Conservation (phyloP, 148 eudicot genomes). For the Rhododendron kiyosumense region DNA sequence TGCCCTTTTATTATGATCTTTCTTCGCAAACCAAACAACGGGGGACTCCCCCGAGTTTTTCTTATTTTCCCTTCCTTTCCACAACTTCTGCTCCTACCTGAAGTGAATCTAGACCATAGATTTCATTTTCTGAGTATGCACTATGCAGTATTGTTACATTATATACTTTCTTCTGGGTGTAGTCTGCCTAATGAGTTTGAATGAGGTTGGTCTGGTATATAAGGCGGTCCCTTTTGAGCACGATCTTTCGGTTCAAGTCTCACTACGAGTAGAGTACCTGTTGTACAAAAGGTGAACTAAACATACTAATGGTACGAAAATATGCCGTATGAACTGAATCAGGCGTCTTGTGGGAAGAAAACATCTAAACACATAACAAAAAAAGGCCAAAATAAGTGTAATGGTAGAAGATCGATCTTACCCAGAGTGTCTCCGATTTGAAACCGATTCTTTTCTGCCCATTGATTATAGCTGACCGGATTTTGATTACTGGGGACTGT, state of each 20-base stretch:
- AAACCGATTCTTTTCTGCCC: slow-evolving; percentile 73
- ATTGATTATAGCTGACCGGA: slow-evolving; percentile 45
- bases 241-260: neutral
- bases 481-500: slow-evolving; percentile 44
- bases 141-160: neutral
- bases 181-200: neutral
- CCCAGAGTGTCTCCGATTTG: slow-evolving; percentile 68
- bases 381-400: neutral
- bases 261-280: neutral
- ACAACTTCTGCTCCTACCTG: neutral
- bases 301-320: neutral
- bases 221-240: neutral
- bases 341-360: neutral
- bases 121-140: neutral
- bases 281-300: neutral
- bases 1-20: neutral
- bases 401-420: slow-evolving; percentile 19
- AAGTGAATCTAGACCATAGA: neutral
- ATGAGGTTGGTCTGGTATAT: neutral
- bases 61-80: too few species aligned
- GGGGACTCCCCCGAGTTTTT: too few species aligned
- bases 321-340: too few species aligned
- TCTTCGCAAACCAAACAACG: too few species aligned
- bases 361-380: neutral
- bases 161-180: neutral